Percentiles rank a stretch among this genome's conserved stretches.
These are phyloP conservation scores for Fraxinus sp. DNA, from an alignment of 305 asterid genomes.

Conservation along the genomic window DNA sequence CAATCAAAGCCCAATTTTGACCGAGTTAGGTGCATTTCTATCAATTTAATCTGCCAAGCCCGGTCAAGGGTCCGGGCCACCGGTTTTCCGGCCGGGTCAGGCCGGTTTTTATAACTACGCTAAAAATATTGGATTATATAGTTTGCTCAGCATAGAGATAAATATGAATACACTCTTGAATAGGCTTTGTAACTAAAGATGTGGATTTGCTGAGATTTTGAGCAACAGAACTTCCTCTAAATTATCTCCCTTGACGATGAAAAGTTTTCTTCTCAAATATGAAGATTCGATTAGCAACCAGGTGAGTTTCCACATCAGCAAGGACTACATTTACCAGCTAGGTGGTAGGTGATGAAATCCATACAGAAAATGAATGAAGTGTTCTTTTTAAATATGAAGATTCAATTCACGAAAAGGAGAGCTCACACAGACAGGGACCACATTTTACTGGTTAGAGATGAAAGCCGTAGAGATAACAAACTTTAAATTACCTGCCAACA, in stretches of 20 bases:
- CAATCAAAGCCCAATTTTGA: no score
- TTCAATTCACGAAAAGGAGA: not conserved
- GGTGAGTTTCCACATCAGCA: not conserved
- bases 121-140: not conserved
- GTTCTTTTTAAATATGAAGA: constrained; percentile 3
- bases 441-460: not conserved
- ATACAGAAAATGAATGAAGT: not conserved
- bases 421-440: not conserved
- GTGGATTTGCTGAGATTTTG: not conserved
- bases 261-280: not conserved
- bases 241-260: not conserved
- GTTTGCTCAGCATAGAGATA: not conserved
- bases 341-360: not conserved
- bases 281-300: not conserved
- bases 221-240: not conserved
- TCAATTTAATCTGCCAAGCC: no score
- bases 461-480: not conserved
- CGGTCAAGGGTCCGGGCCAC: no score
- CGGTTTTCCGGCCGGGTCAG: no score
- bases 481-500: constrained; percentile 73
- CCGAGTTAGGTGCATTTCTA: no score
- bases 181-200: not conserved
- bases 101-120: no score
- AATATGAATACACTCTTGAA: not conserved
- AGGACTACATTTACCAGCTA: not conserved